A percentile compares a stretch with the other conserved stretches of the same genome.
These are phyloP conservation scores for Paraphoma sp. DNA, from an alignment of 2,329 filamentous ascomycete species.

Conservation along the genomic window DNA sequence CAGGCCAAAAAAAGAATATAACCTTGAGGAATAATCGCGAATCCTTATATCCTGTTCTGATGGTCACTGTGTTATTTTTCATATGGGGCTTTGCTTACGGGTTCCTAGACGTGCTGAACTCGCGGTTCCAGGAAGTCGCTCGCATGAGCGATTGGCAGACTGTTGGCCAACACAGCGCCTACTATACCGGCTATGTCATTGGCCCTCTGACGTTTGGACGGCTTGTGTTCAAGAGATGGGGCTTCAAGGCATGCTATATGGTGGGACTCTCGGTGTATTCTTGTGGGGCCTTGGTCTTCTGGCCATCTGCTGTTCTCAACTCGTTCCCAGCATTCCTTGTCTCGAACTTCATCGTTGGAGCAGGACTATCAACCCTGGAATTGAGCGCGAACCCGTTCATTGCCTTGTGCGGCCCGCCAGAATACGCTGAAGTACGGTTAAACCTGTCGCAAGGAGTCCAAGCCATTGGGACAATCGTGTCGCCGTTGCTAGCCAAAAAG, in stretches of 20 bases:
- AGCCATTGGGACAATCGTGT: slow-evolving; percentile 65
- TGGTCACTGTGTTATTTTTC: slow-evolving; percentile 78
- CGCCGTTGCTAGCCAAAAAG: slow-evolving; percentile 65
- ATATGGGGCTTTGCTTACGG: slow-evolving; percentile 85
- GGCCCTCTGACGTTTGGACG: slow-evolving; percentile 72
- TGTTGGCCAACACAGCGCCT: slow-evolving; percentile 71
- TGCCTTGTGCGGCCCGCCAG: slow-evolving; percentile 64
- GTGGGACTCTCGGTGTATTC: slow-evolving; percentile 67
- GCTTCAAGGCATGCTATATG: slow-evolving; percentile 69
- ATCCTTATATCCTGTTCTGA: slow-evolving; percentile 72
- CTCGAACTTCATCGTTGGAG: slow-evolving; percentile 68
- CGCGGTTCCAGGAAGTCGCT: slow-evolving; percentile 68
- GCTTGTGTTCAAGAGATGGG: slow-evolving; percentile 63
- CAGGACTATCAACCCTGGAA: slow-evolving; percentile 66
- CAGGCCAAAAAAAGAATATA: slow-evolving; percentile 71
- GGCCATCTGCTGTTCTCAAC: slow-evolving; percentile 68
- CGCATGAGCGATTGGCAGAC: slow-evolving; percentile 67
- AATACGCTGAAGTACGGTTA: slow-evolving; percentile 66
- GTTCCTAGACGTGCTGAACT: slow-evolving; percentile 81
- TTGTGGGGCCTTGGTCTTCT: slow-evolving; percentile 67
- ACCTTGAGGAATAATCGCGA: slow-evolving; percentile 68
- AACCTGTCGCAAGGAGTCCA: slow-evolving; percentile 68
- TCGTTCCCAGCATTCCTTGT: slow-evolving; percentile 67
- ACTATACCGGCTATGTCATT: slow-evolving; percentile 75
- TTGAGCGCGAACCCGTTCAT: slow-evolving; percentile 69